Evolutionary conservation across 2,329 filamentous ascomycete genomes (phyloP), one percentile per base, ranked within the genome.

Genomic region (Endocalyx cinctus): DNA sequence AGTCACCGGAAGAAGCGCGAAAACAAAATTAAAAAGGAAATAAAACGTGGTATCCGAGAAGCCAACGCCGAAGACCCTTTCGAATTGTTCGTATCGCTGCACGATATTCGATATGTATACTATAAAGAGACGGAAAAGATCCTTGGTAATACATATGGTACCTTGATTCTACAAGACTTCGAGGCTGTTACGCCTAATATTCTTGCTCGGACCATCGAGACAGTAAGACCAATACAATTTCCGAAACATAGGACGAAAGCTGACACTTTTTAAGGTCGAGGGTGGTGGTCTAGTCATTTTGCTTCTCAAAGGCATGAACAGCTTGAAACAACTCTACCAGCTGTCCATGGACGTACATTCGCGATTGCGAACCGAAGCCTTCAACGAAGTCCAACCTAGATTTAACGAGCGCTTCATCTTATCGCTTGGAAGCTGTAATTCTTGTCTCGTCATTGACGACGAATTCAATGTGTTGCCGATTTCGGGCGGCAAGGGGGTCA

Each of bases 61-160:
- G 79, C 85, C 42, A 95, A 98, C 61, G 77, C 80, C 34, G 87
- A 94, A 58, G 92, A 98, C 58, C 85, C 92, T 0, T 98, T 98
- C 68, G 92, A 98, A 66, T 77, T 97, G 34, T 98, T 97, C 65
- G 84, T 97, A 51, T 92, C 88, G 38, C 80, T 95, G 37, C 86
- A 97, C 67, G 88, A 96, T 62, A 95, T 98, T 59, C 85, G 92
- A 62, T 98, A 98, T 75, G 87, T 92, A 37, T 98, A 95, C 73
- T 98, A 98, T 72, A 98, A 98, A 66, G 92, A 98, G 68, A 97
- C 92, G 17, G 92, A 98, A 55, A 97, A 96, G 72, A 96, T 98
- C 55, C 66, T 97, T 29, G 42, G 45, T 13, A 94, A 97, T 61
- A 98, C 92, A 27, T 98, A 92, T 57, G 90, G 90, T 57, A 96